Base-by-base conservation (phyloP, 495 filamentous ascomycete species). In the Xylaria scruposa region DNA sequence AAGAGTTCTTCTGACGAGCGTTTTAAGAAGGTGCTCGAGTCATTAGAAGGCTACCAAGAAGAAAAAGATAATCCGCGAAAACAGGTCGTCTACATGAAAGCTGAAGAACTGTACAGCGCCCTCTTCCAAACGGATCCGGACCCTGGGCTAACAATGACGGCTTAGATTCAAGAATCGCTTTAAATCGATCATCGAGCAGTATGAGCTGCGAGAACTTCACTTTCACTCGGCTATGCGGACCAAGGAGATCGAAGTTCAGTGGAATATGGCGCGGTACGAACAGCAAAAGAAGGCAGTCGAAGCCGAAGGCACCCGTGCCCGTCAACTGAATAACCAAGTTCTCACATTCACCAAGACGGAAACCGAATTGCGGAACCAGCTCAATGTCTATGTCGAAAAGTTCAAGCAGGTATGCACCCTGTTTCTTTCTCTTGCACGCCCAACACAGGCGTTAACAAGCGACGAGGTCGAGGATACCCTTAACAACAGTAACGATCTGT, bases 381-480 rank as follows among this genome's bases (percentile, higher is more conserved):
- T 99, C 74, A 98, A 97, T 81, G 96, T 98, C 74, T 99, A 99
- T 74, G 97, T 98, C 10, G 96, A 99, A 81, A 99, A 99, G 81
- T 99, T 98, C 84, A 98, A 98, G 84, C 96, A 99, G 92, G 96
- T 98, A 90, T 80, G 90, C 60, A 72, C 69, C 70, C 74, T 74
- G 69, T 74, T 70, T 67, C 75, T 74, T 74, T 78, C 77, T 67
- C 29, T 73, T 73, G 72, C 70, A 68, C 59, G 69, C 71, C 75
- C 71, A 68, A 58, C 67, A 65, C 71, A 74, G 75, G 73, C 75
- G 75, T 78, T 79, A 78, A 79, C 77, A 77, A 75, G 74, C 73
- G 77, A 78, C 69, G 77, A 98, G 95, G 96, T 99, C 73, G 96
- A 99, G 87, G 97, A 99, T 81, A 98, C 96, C 4, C 86, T 99